Base-by-base conservation (phyloP, 768 basidiomycete genomes). In the Rhizopogon sp. region DNA sequence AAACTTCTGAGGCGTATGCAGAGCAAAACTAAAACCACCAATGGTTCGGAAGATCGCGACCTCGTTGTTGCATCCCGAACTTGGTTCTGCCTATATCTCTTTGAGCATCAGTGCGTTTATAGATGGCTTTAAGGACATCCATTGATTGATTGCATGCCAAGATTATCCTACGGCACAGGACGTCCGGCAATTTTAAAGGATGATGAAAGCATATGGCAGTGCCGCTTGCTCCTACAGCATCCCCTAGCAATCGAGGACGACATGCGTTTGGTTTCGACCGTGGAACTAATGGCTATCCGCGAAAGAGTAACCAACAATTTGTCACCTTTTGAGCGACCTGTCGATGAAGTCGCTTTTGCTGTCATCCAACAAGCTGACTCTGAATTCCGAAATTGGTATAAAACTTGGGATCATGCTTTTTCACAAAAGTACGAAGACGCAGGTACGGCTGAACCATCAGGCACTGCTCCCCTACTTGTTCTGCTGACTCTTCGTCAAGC, bases 61-160 rank as follows among this genome's bases (percentile, higher is more conserved):
- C 76, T 98, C 25, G 84, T 97, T 41, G 82, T 91, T 52, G 85
- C 85, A 16, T 80, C 91, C 25, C 81, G 94, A 43, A 92, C 87
- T 7, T 98, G 93, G 93, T 93, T 97, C 66, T 93, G 92, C 64
- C 76, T 95, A 14, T 95, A 93, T 66, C 81, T 96, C 39, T 93
- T 95, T 66, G 94, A 96, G 65, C 93, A 95, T 67, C 93, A 96
- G 90, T 93, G 62, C 61, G 89, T 81, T 25, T 22, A 28, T 43
- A 17, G 5, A 8, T 16, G 28, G 16, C 5, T 14, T 22, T 14
- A 37, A 10, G 44, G 14, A 9, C 11, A 10, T 16, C 37, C 13
- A 4, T 14, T 35, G 49, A 14, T 10, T 58, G n/a, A 50, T 29
- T 10, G 33, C 44, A 43, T 33, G n/a, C 17, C 13, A 31, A 96